These are phyloP conservation scores for Capsicum chinense DNA, from an alignment of 257 asterid species.

Conservation along the genomic window DNA sequence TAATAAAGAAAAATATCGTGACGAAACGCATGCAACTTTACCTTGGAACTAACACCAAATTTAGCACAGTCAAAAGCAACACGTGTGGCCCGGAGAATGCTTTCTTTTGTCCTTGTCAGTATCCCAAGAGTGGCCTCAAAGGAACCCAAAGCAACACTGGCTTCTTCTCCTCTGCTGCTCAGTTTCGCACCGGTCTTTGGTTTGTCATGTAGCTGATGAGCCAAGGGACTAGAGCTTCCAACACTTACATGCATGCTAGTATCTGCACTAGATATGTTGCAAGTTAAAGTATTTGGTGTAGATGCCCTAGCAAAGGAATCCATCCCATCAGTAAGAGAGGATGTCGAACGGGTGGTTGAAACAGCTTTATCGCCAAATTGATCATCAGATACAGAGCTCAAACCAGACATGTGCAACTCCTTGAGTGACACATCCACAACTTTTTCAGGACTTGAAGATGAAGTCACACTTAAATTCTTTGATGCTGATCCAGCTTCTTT, in stretches of 20 bases:
- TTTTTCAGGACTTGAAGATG: constrained; percentile 49
- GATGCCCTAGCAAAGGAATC: constrained; percentile 56
- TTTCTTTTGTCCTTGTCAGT: constrained; percentile 85
- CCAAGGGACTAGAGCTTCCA: constrained; percentile 59
- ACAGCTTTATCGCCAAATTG: constrained; percentile 53
- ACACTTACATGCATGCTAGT: constrained; percentile 49
- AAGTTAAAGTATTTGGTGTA: constrained; percentile 56
- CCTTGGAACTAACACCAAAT: constrained; percentile 84
- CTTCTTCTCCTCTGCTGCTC: constrained; percentile 61
- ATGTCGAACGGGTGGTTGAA: constrained; percentile 55
- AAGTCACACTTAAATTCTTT: constrained; percentile 42
- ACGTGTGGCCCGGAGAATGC: constrained; percentile 82
- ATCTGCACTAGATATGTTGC: constrained; percentile 54
- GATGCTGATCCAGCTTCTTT: constrained; percentile 46
- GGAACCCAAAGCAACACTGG: constrained; percentile 56
- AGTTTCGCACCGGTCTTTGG: constrained; percentile 57
- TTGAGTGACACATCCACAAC: constrained; percentile 38
- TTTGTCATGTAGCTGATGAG: constrained; percentile 53
- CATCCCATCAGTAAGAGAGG: constrained; percentile 63
- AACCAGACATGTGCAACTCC: constrained; percentile 40
- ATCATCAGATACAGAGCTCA: constrained; percentile 49
- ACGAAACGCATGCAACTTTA: constrained; percentile 34
- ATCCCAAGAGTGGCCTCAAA: constrained; percentile 72
- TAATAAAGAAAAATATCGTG: not conserved
- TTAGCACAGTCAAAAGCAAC: constrained; percentile 88